Base-by-base conservation (phyloP, 768 basidiomycete species). In the Russula ochroleuca region DNA sequence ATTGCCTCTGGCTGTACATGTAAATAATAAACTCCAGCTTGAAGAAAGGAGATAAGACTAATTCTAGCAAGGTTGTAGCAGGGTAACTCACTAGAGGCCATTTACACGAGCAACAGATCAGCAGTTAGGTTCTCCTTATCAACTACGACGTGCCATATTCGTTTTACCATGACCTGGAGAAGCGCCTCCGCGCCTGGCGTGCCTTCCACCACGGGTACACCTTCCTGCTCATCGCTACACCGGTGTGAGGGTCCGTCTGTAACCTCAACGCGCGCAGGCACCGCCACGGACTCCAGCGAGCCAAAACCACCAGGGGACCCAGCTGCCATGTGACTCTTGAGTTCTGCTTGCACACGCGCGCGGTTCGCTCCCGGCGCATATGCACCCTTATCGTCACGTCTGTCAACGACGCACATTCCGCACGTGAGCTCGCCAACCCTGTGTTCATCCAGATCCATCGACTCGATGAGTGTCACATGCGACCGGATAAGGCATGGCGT, bases 341-440 rank as follows among this genome's bases (percentile, higher is more conserved):
- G 73, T 65, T 79, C 75, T 35, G 78, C 78, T 67, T 90, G 87
- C 1, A 85, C 80, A 63, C 82, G 73, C 7, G 85, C 83, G 48
- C 89, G 84, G 71, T 86, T 90, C 15, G 77, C 76, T 9, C 88
- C 87, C 1, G 83, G 82, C 1, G 82, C 79, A 72, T 89, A 87
- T 1, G 81, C 85, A n/a, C 81, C 79, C 55, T 77, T 74, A 57
- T 87, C 88, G 10, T 79, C 80, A 48, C 93, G 80, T 65, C 89
- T 77, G 72, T 96, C 93, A 13, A 90, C 82, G 1, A 95, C 89
- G 65, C 93, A 79, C 90, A 94, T 93, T 13, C 93, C 92, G 35
- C 91, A 80, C 7, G 92, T 94, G 21, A 88, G 70, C 72, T 94
- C 92, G 0, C 91, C 93, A 2, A 72, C 78, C 52, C 93, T 89